A percentile compares a stretch with the other conserved stretches of the same genome.
Conservation (phyloP, 257 asterid species). For the Paulownia fortunei region DNA sequence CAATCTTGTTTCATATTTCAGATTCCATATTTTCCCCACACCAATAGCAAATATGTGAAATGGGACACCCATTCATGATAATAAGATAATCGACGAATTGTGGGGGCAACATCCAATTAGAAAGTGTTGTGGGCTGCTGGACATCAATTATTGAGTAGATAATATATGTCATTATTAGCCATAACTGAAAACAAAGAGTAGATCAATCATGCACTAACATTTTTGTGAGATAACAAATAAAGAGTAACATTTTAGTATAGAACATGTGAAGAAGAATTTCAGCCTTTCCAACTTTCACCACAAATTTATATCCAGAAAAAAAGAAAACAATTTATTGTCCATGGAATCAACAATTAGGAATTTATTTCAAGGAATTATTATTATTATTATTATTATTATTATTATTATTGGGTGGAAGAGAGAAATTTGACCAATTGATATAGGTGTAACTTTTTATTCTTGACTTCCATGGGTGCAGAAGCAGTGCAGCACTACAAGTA, state of each 20-base stretch:
- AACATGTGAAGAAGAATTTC: too few relatives aligned
- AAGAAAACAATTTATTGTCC: too few relatives aligned
- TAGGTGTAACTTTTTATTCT: background rate
- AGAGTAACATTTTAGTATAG: too few relatives aligned
- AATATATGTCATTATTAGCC: background rate
- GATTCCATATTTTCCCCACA: constrained; percentile 20
- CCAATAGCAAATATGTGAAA: constrained; percentile 10
- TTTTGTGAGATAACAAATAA: background rate
- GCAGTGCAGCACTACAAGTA: background rate
- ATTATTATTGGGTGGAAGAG: background rate
- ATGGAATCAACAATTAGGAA: background rate
- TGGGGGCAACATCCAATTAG: background rate
- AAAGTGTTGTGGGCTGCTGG: constrained; percentile 8
- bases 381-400: background rate
- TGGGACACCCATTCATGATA: background rate
- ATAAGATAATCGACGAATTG: background rate
- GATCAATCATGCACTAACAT: background rate
- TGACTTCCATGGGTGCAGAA: background rate
- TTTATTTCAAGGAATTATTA: background rate
- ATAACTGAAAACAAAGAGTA: background rate
- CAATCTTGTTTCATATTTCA: background rate
- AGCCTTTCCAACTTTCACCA: too few relatives aligned
- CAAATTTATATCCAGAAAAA: too few relatives aligned
- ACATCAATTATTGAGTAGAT: constrained; percentile 7
- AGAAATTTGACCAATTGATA: background rate